Percentiles rank a stretch among this genome's conserved stretches.
phyloP scores from a whole-genome alignment of 129 eudicot genomes.

The Daucus carota region DNA sequence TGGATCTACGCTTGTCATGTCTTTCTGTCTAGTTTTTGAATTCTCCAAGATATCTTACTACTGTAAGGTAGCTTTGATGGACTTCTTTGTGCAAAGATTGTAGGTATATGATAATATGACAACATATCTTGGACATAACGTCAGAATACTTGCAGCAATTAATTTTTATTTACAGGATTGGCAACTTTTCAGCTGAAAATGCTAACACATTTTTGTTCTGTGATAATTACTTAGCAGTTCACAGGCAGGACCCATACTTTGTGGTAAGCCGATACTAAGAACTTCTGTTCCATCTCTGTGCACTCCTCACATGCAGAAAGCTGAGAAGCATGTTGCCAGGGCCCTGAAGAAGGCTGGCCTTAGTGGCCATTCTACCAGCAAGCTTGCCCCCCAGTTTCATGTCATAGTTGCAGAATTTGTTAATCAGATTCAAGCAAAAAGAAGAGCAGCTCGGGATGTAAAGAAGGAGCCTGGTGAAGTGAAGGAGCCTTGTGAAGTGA shows the following conservation, averaged over 20 bases:
- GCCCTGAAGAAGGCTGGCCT: conserved; percentile 72
- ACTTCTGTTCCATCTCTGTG: conserved; percentile 67
- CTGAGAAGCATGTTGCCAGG: conserved; percentile 59
- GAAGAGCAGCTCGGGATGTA: conserved; percentile 47
- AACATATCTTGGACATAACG: background rate
- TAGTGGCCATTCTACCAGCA: conserved; percentile 43
- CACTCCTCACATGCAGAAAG: conserved; percentile 51
- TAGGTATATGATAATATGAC: background rate
- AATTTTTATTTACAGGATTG: background rate
- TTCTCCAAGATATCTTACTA: no score
- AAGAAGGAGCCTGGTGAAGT: conserved; percentile 26
- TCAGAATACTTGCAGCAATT: background rate
- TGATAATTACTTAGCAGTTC: conserved; percentile 36
- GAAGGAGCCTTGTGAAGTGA: conserved; percentile 33
- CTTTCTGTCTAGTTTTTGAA: no score
- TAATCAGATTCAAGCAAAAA: conserved; percentile 48
- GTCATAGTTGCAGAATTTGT: conserved; percentile 58
- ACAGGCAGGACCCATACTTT: conserved; percentile 63
- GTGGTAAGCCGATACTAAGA: conserved; percentile 66
- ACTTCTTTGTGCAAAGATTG: background rate
- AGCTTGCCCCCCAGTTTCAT: conserved; percentile 72
- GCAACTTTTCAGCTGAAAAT: background rate
- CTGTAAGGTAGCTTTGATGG: no score
- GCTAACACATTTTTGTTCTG: background rate
- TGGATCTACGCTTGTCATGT: no score